Evolutionary conservation across 139 green algal species (phyloP), one percentile per base, ranked within the genome.

Genomic region (Volvox reticuliferus): DNA sequence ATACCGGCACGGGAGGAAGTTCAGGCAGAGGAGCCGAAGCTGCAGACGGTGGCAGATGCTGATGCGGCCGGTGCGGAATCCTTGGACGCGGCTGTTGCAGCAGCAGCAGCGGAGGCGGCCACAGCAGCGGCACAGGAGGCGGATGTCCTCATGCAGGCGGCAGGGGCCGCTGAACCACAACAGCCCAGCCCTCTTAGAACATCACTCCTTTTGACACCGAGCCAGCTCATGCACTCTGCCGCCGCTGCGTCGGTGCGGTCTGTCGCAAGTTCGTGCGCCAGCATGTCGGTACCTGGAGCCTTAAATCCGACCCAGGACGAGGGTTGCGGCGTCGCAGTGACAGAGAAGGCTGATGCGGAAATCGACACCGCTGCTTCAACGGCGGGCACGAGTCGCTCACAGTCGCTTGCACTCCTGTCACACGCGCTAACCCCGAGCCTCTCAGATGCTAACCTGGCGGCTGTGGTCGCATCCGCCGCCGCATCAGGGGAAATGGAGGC

Each of bases 171-270:
- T 1, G 81, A 77, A 63, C 22, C 37, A 50, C 37, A 68, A 28
- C 21, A 14, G 36, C 37, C 16, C 22, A 1, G 22, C 20, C 79
- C 79, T 44, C 5, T 17, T 0, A 44, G 44, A 24, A 17, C 16
- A 44, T 69, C 87, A 2, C 61, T 79, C 33, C 90, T 95, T 62
- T 86, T 96, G 55, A 96, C 94, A 20, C 94, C 94, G 32, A 94
- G 88, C 13, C 87, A 94, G 76, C 85, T 96, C 28, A 88, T 94
- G 91, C 33, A 85, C 33, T 84, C 88, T 0, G 78, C 71, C 55
- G 50, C 63, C n/a, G 68, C 69, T 19, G 76, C 81, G 81, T 26
- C 89, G 55, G 75, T 30, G 35, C 78, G 71, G 24, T 91, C 67
- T 22, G 68, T 79, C 28, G 35, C 20, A 16, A 33, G 77, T 37